These are phyloP conservation scores for Trichocomaceae sp. DNA, from an alignment of 2,329 filamentous ascomycete species.

Conservation along the genomic window DNA sequence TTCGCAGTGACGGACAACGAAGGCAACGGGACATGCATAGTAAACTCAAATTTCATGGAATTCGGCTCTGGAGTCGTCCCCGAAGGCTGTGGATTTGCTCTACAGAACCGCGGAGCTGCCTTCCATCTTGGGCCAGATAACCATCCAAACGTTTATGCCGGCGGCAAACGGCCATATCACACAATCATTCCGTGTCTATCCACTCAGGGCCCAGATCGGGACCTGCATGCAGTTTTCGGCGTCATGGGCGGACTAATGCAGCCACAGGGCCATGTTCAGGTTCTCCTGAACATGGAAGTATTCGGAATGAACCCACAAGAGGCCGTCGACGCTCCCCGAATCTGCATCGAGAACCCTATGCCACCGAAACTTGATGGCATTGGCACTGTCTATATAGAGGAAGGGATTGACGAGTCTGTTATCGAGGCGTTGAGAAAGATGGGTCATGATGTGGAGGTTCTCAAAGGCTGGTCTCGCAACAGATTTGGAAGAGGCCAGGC, in stretches of 20 bases:
- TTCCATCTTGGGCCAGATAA: constrained; percentile 58
- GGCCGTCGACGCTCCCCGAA: constrained; percentile 77
- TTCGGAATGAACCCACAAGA: constrained; percentile 77
- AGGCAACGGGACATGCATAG: constrained; percentile 90
- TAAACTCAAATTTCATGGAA: constrained; percentile 88
- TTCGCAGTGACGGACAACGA: constrained; percentile 73
- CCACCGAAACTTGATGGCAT: neutral
- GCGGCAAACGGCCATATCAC: constrained; percentile 86
- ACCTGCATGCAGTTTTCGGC: constrained; percentile 77
- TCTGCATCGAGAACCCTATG: constrained; percentile 62
- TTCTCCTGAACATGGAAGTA: constrained; percentile 79
- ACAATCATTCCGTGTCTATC: constrained; percentile 93
- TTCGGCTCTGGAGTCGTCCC: constrained; percentile 83
- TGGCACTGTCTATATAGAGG: neutral
- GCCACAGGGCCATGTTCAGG: constrained; percentile 90
- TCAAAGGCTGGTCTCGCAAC: neutral
- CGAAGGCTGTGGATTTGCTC: constrained; percentile 75
- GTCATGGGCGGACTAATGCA: constrained; percentile 99
- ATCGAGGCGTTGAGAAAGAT: neutral
- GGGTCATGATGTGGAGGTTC: neutral
- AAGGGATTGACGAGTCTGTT: neutral
- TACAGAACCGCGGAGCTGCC: constrained; percentile 87
- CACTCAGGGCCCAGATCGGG: constrained; percentile 62
- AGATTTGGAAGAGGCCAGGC: neutral
- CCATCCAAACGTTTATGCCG: constrained; percentile 75